phyloP scores from a whole-genome alignment of 108 stramenopile species.

The Epithemia pelagica region DNA sequence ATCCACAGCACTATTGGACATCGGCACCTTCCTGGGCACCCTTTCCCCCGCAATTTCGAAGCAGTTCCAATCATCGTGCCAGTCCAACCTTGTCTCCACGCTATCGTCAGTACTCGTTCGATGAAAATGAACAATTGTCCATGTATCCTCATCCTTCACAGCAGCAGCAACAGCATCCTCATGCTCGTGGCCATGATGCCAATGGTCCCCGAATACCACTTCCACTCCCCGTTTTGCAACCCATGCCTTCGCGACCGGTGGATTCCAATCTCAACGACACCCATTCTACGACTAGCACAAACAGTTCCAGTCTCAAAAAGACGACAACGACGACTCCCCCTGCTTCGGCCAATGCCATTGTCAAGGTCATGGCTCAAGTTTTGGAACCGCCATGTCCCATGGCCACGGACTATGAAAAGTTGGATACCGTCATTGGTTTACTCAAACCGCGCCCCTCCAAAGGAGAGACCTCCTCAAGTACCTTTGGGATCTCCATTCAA shows the following conservation, averaged over 20 bases:
- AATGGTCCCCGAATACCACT: neutral
- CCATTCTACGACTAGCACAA: too few species aligned
- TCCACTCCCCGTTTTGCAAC: neutral
- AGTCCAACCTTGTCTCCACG: neutral
- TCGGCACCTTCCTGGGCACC: neutral
- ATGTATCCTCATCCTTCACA: too few species aligned
- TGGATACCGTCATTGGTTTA: neutral
- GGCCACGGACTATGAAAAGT: neutral
- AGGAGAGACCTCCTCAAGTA: neutral
- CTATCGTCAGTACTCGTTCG: neutral
- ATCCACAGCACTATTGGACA: neutral
- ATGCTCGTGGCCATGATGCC: too few species aligned
- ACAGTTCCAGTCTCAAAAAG: too few species aligned
- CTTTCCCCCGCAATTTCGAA: neutral
- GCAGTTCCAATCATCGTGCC: neutral
- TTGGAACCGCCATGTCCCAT: neutral
- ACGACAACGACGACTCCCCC: too few species aligned
- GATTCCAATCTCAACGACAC: too few species aligned
- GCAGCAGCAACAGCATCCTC: neutral
- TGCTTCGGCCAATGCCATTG: neutral
- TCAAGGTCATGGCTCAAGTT: neutral
- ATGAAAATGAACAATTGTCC: neutral
- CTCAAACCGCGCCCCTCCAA: neutral
- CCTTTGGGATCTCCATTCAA: constrained; percentile 13
- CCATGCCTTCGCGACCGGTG: neutral